These are phyloP conservation scores for Yarrowia alimentaria DNA, from an alignment of 805 yeast genomes.

Conservation along the genomic window DNA sequence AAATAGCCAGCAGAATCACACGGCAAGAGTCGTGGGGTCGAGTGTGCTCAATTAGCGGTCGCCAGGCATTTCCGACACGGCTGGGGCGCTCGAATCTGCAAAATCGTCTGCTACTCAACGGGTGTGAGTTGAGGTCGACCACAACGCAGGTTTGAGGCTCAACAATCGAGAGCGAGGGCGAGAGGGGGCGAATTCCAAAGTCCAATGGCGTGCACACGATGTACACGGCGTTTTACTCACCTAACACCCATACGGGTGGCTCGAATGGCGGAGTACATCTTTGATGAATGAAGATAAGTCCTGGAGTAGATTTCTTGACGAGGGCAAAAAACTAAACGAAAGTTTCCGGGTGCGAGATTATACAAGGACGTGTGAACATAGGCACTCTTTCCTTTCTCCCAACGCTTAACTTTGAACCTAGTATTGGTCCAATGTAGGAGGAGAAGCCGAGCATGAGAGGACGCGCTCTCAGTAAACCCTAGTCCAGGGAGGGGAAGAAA, in stretches of 20 bases:
- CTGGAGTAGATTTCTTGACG: too few relatives aligned
- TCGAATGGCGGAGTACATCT: constrained; percentile 27
- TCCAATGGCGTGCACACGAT: not conserved
- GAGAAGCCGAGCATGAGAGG: constrained; percentile 28
- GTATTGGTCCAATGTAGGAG: constrained; percentile 24
- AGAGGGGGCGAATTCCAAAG: not conserved
- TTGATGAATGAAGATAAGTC: constrained; percentile 13
- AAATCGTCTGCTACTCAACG: too few relatives aligned
- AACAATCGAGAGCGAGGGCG: not conserved
- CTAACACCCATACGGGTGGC: constrained; percentile 27
- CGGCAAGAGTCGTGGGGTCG: too few relatives aligned
- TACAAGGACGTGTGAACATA: not conserved
- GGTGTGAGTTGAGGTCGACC: too few relatives aligned
- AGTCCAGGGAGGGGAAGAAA: constrained; percentile 22
- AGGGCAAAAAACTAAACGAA: too few relatives aligned
- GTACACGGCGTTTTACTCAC: too few relatives aligned
- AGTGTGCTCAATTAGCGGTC: too few relatives aligned
- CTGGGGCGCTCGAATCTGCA: too few relatives aligned
- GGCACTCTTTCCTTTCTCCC: constrained; percentile 5
- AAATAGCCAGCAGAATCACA: too few relatives aligned
- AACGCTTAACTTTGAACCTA: constrained; percentile 12
- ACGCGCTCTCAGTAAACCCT: constrained; percentile 25
- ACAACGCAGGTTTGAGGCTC: too few relatives aligned
- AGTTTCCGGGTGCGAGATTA: constrained; percentile 18
- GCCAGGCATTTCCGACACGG: too few relatives aligned